A percentile compares a stretch with the other conserved stretches of the same genome.
Conservation (phyloP, 129 eudicot genomes). For the Logfia minima region DNA sequence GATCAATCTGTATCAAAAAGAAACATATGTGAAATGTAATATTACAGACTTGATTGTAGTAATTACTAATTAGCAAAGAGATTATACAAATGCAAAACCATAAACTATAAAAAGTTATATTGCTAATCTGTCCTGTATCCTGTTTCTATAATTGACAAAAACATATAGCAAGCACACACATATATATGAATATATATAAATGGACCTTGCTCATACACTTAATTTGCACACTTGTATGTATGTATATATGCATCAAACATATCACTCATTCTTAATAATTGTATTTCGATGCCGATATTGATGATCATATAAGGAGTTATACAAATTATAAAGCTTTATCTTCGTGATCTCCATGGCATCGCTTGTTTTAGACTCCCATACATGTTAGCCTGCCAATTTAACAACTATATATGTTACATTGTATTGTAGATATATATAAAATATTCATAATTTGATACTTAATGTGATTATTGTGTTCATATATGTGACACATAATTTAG, state of each 20-base stretch:
- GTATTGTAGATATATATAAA: background rate
- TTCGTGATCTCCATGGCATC: slow-evolving; percentile 55
- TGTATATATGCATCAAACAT: background rate
- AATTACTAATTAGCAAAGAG: background rate
- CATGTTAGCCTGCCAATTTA: slow-evolving; percentile 47
- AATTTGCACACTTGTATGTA: slow-evolving; percentile 6
- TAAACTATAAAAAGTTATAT: background rate
- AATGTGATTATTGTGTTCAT: too few species aligned
- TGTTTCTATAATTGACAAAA: background rate
- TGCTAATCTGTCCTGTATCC: background rate
- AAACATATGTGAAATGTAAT: background rate
- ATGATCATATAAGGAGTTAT: background rate
- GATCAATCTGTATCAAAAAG: too few species aligned
- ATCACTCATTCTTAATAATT: background rate
- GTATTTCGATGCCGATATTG: background rate
- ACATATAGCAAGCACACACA: background rate
- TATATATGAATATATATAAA: background rate
- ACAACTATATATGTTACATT: background rate
- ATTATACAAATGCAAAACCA: background rate
- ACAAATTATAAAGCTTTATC: slow-evolving; percentile 3
- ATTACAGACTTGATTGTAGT: background rate
- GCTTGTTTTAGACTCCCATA: slow-evolving; percentile 57
- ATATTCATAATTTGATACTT: background rate
- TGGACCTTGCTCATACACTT: background rate
- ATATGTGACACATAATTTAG: too few species aligned